Evolutionary conservation across 208 protist genomes (phyloP).

Genomic region (Trypanosoma cruzi): DNA sequence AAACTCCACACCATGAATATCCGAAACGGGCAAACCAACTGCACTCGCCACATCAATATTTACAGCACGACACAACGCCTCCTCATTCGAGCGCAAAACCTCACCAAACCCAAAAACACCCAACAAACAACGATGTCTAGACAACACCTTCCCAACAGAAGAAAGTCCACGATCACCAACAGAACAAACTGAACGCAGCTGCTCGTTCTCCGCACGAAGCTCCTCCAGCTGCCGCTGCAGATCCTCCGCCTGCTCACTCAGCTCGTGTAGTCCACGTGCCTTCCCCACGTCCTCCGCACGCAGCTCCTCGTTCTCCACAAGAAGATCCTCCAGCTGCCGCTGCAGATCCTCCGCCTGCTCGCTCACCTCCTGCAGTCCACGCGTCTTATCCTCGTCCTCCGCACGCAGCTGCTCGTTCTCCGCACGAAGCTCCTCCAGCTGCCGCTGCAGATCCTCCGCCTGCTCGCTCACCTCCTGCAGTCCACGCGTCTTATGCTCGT

Average conservation of each 20-base stretch:
- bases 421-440: no score
- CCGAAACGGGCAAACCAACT: slow-evolving; percentile 1
- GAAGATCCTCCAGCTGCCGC: slow-evolving; percentile 27
- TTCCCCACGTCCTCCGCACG: neutral
- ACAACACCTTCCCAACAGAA: neutral
- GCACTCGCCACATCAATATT: slow-evolving; percentile 11
- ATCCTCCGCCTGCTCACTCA: neutral
- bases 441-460: no score
- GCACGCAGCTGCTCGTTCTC: no score
- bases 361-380: neutral
- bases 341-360: neutral
- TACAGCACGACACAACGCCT: slow-evolving; percentile 16
- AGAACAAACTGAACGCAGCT: neutral
- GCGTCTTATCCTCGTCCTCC: neutral
- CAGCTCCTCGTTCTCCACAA: slow-evolving; percentile 5
- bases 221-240: slow-evolving; percentile 29
- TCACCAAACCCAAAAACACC: neutral
- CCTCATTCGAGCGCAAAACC: slow-evolving; percentile 5
- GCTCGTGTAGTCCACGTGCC: neutral
- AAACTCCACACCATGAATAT: slow-evolving; percentile 17
- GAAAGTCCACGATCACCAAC: neutral
- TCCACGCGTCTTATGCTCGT: no score
- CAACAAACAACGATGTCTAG: slow-evolving; percentile 5
- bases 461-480: no score
- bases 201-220: slow-evolving; percentile 17